A percentile compares a stretch with the other conserved stretches of the same genome.
Conservation (phyloP, 768 basidiomycete species). For the Floccularia luteovirens region DNA sequence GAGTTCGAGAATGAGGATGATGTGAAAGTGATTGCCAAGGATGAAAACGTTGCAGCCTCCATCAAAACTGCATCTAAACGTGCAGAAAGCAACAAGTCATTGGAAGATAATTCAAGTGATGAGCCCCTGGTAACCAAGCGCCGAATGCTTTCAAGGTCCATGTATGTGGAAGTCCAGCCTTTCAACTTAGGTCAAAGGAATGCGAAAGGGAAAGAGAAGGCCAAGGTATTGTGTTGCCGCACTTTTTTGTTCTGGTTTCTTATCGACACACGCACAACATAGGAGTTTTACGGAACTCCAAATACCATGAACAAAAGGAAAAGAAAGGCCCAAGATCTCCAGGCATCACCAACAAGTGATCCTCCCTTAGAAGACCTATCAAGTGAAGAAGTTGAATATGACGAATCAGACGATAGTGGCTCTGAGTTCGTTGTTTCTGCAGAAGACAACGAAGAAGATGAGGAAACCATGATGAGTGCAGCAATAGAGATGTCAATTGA, state of each 20-base stretch:
- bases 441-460: constrained; percentile 28
- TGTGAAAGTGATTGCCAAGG: constrained; percentile 17
- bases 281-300: no score
- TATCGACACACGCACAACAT: not conserved
- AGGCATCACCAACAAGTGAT: no score
- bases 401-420: constrained; percentile 49
- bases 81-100: not conserved
- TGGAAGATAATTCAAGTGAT: not conserved
- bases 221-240: constrained; percentile 12
- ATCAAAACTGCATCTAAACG: constrained; percentile 15
- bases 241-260: not conserved
- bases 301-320: no score
- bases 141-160: constrained; percentile 22
- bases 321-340: no score
- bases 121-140: constrained; percentile 16
- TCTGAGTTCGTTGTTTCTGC: constrained; percentile 51
- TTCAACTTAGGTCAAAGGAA: constrained; percentile 5
- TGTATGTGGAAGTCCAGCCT: constrained; percentile 25
- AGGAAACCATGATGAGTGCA: constrained; percentile 46
- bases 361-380: constrained; percentile 30
- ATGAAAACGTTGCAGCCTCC: constrained; percentile 12
- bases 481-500: constrained; percentile 51
- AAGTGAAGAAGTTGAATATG: constrained; percentile 15
- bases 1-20: constrained; percentile 23
- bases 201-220: constrained; percentile 12